Conservation (phyloP, 2,329 filamentous ascomycete species). For the Pseudogymnoascus sp. region DNA sequence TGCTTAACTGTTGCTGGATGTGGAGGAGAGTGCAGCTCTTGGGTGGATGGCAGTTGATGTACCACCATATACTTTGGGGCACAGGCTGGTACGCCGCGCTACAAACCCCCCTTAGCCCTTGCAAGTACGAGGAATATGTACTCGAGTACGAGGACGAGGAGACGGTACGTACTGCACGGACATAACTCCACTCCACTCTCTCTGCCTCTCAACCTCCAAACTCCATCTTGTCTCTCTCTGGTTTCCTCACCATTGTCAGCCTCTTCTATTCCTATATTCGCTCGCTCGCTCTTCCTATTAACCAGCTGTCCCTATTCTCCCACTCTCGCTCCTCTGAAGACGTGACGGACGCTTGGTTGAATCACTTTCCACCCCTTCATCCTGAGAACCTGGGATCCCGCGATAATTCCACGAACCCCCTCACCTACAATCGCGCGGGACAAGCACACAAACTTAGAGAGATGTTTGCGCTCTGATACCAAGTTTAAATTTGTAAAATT, state of each 20-base stretch:
- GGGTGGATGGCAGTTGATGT: constrained; percentile 1
- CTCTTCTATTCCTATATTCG: constrained; percentile 16
- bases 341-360: neutral
- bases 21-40: neutral
- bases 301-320: neutral
- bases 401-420: neutral
- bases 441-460: neutral
- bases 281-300: constrained; percentile 8
- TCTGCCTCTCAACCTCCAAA: constrained; percentile 22
- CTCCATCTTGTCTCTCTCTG: constrained; percentile 34
- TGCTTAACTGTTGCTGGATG: constrained; percentile 6
- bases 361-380: neutral
- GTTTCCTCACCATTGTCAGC: constrained; percentile 29
- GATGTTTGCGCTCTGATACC: constrained; percentile 1
- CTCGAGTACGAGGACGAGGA: neutral
- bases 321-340: constrained; percentile 1
- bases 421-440: constrained; percentile 1
- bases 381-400: neutral
- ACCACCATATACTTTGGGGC: neutral
- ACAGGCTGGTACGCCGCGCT: neutral
- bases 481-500: constrained; percentile 2
- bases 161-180: neutral
- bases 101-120: neutral
- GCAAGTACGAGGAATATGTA: neutral
- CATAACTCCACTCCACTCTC: constrained; percentile 18